Conservation (phyloP, 2,329 filamentous ascomycete genomes). For the Alternaria ventricosa region DNA sequence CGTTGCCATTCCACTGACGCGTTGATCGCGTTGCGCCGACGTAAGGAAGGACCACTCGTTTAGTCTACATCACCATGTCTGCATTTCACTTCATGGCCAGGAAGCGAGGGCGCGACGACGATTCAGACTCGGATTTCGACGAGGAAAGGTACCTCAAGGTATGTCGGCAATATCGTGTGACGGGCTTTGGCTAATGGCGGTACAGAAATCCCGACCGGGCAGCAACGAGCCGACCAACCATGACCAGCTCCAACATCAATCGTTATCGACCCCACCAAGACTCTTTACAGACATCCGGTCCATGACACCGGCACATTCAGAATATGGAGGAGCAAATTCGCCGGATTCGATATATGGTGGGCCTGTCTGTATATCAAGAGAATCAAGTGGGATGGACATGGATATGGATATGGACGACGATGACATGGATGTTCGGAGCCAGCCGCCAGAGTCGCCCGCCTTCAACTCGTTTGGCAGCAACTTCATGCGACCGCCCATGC, state of each 20-base stretch:
- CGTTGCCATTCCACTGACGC: constrained; percentile 21
- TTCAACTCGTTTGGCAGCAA: constrained; percentile 26
- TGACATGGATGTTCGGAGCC: constrained; percentile 41
- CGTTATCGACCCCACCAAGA: constrained; percentile 33
- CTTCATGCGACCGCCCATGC: constrained; percentile 44
- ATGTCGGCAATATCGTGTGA: constrained; percentile 7
- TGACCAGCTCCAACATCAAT: constrained; percentile 24
- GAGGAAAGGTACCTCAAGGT: constrained; percentile 43
- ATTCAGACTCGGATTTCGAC: constrained; percentile 41
- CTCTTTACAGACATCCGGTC: constrained; percentile 32
- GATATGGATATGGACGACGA: constrained; percentile 50
- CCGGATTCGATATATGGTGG: constrained; percentile 34
- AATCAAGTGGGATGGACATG: constrained; percentile 31
- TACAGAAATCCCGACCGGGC: constrained; percentile 41
- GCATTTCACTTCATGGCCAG: constrained; percentile 36
- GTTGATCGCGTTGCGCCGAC: constrained; percentile 29
- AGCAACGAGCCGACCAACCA: constrained; percentile 25
- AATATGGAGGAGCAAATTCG: constrained; percentile 33
- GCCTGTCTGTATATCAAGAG: constrained; percentile 26
- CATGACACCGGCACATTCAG: constrained; percentile 41
- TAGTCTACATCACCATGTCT: constrained; percentile 33
- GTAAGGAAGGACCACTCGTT: neutral
- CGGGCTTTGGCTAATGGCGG: constrained; percentile 15
- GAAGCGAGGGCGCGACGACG: constrained; percentile 44
- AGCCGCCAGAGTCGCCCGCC: constrained; percentile 45